These are phyloP conservation scores for Kluyveromyces sp. DNA, from an alignment of 1,139 yeast genomes.

Conservation along the genomic window DNA sequence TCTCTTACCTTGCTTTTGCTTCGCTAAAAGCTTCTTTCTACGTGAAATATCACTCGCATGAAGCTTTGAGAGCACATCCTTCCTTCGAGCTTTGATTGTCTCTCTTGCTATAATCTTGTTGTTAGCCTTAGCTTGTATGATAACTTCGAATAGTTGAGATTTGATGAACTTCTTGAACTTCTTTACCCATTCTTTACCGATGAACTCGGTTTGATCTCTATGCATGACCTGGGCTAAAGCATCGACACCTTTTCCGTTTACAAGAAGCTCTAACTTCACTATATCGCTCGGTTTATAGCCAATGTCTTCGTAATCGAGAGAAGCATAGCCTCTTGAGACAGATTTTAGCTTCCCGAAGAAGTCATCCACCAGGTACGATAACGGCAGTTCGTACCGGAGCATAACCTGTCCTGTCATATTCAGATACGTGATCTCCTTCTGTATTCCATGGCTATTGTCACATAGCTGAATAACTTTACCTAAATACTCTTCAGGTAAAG, in stretches of 20 bases:
- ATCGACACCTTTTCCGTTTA: conserved; percentile 85
- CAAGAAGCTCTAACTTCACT: conserved; percentile 80
- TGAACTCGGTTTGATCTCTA: conserved; percentile 59
- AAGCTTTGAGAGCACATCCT: conserved; percentile 83
- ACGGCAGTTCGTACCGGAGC: conserved; percentile 71
- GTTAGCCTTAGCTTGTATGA: conserved; percentile 86
- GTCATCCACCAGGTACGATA: conserved; percentile 87
- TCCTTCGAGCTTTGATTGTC: conserved; percentile 85
- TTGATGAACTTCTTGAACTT: conserved; percentile 71
- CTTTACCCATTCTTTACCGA: conserved; percentile 77
- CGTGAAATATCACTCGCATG: conserved; percentile 94
- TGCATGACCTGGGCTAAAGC: conserved; percentile 91
- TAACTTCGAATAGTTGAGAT: conserved; percentile 84
- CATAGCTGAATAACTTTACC: conserved; percentile 84
- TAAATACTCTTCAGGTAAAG: conserved; percentile 81
- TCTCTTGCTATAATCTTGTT: conserved; percentile 82
- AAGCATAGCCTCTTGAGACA: conserved; percentile 84
- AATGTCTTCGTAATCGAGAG: conserved; percentile 88
- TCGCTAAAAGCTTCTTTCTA: conserved; percentile 76
- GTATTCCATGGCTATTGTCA: conserved; percentile 77
- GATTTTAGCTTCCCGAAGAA: conserved; percentile 92
- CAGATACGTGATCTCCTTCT: conserved; percentile 69
- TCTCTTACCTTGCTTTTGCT: conserved; percentile 93
- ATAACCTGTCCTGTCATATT: conserved; percentile 71
- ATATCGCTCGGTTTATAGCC: conserved; percentile 78